Evolutionary conservation across 2,329 filamentous ascomycete genomes (phyloP).

Genomic region (Lasiodiplodia sp.): DNA sequence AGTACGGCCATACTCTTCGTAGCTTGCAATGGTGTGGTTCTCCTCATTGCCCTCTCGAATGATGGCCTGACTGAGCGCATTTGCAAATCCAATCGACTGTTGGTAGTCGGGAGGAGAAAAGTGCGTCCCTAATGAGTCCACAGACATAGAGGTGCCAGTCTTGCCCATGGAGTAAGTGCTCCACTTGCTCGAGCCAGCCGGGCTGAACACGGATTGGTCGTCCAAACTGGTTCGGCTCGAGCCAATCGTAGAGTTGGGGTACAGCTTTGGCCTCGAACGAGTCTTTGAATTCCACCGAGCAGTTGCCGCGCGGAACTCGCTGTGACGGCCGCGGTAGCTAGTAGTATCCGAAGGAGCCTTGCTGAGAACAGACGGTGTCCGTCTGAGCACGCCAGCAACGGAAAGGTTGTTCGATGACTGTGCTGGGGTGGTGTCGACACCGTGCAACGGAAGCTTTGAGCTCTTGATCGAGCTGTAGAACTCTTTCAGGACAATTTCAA

Average conservation of each 20-base stretch:
- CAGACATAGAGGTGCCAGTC: slow-evolving; percentile 87
- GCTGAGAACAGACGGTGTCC: slow-evolving; percentile 89
- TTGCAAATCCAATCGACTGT: slow-evolving; percentile 96
- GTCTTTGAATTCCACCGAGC: slow-evolving; percentile 86
- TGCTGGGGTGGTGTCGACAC: slow-evolving; percentile 62
- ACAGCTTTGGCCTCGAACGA: slow-evolving; percentile 77
- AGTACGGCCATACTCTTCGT: slow-evolving; percentile 65
- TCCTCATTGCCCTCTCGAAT: slow-evolving; percentile 91
- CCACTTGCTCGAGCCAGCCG: slow-evolving; percentile 90
- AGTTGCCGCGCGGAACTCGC: slow-evolving; percentile 68
- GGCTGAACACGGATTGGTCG: slow-evolving; percentile 91
- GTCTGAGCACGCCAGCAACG: slow-evolving; percentile 75
- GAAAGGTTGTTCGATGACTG: slow-evolving; percentile 64
- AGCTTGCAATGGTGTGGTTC: slow-evolving; percentile 61
- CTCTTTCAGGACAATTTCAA: slow-evolving; percentile 89
- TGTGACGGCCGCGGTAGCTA: slow-evolving; percentile 74
- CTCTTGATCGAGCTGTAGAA: slow-evolving; percentile 91
- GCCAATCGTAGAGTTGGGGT: slow-evolving; percentile 80
- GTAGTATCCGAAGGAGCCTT: slow-evolving; percentile 88
- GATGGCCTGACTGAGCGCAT: slow-evolving; percentile 94
- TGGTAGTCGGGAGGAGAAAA: slow-evolving; percentile 84
- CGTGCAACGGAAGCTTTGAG: slow-evolving; percentile 85
- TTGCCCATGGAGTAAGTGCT: slow-evolving; percentile 92
- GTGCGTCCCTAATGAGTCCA: slow-evolving; percentile 85
- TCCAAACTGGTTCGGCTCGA: slow-evolving; percentile 95